A percentile compares a stretch with the other conserved stretches of the same genome.
These are phyloP conservation scores for Cyclotella baltica DNA, from an alignment of 108 stramenopile species.

Conservation along the genomic window DNA sequence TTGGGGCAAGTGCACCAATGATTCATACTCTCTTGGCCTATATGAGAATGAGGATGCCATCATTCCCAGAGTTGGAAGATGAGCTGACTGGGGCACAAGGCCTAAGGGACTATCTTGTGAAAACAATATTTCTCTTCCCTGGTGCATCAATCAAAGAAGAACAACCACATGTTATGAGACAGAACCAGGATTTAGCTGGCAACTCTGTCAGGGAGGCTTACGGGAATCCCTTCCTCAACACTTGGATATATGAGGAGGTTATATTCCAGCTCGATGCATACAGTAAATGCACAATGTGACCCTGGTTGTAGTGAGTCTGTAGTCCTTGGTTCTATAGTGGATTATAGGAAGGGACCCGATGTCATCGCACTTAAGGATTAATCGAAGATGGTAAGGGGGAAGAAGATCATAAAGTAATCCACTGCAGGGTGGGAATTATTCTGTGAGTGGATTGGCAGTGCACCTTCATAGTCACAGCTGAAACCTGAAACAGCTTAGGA, in stretches of 20 bases:
- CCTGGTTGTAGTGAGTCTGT: slow-evolving; percentile 12
- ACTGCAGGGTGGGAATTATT: slow-evolving; percentile 52
- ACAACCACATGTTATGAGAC: slow-evolving; percentile 32
- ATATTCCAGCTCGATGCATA: slow-evolving; percentile 25
- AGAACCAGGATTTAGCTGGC: slow-evolving; percentile 45
- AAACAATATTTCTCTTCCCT: slow-evolving; percentile 38
- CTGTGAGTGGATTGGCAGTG: slow-evolving; percentile 47
- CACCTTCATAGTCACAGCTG: slow-evolving; percentile 27
- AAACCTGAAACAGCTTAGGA: slow-evolving; percentile 5
- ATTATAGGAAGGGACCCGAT: neutral
- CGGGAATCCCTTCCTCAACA: slow-evolving; percentile 26
- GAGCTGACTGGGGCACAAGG: neutral
- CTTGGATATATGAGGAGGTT: slow-evolving; percentile 28
- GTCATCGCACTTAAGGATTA: neutral
- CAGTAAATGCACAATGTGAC: slow-evolving; percentile 32
- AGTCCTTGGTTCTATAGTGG: neutral
- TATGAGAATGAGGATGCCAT: neutral
- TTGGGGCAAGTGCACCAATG: neutral
- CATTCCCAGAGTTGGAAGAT: neutral
- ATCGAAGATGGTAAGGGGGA: no score
- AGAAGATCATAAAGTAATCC: neutral
- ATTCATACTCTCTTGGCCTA: neutral
- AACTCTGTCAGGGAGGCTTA: slow-evolving; percentile 28
- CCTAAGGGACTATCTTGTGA: slow-evolving; percentile 29
- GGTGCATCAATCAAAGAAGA: no score